A percentile compares a stretch with the other conserved stretches of the same genome.
Conservation (phyloP, 352 stramenopile genomes). For the Globisporangium paddicum region DNA sequence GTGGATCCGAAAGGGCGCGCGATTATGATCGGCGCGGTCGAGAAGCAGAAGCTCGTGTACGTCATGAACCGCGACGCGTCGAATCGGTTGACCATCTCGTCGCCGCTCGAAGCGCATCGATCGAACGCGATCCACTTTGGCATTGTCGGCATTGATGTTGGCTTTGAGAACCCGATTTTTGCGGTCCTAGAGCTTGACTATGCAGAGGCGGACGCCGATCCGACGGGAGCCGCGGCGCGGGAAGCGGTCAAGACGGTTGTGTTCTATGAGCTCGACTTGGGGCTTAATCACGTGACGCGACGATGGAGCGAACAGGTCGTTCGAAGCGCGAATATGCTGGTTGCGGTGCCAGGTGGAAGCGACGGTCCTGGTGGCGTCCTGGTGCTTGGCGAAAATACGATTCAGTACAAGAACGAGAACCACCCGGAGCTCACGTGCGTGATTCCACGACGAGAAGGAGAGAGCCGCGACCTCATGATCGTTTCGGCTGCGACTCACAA, state of each 20-base stretch:
- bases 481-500: slow-evolving; percentile 92
- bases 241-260: slow-evolving; percentile 93
- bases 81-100: slow-evolving; percentile 95
- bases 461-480: slow-evolving; percentile 88
- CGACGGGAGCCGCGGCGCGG: slow-evolving; percentile 52
- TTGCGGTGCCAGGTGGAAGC: slow-evolving; percentile 82
- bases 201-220: slow-evolving; percentile 79
- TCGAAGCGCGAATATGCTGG: slow-evolving; percentile 92
- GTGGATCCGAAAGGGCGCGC: slow-evolving; percentile 96
- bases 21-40: slow-evolving; percentile 94
- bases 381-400: slow-evolving; percentile 94
- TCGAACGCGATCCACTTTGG: slow-evolving; percentile 93
- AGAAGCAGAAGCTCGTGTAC: slow-evolving; percentile 99
- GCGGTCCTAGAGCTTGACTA: slow-evolving; percentile 97
- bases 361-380: slow-evolving; percentile 92
- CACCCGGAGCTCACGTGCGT: slow-evolving; percentile 73
- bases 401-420: slow-evolving; percentile 97
- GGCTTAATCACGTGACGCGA: slow-evolving; percentile 98
- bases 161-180: slow-evolving; percentile 99
- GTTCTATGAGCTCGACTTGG: slow-evolving; percentile 99
- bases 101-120: slow-evolving; percentile 98
- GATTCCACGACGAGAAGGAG: slow-evolving; percentile 76
- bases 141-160: slow-evolving; percentile 95
- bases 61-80: slow-evolving; percentile 96
- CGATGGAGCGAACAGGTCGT: slow-evolving; percentile 90